Evolutionary conservation across 2,329 filamentous ascomycete genomes (phyloP).

Genomic region (Fusarium luffae): DNA sequence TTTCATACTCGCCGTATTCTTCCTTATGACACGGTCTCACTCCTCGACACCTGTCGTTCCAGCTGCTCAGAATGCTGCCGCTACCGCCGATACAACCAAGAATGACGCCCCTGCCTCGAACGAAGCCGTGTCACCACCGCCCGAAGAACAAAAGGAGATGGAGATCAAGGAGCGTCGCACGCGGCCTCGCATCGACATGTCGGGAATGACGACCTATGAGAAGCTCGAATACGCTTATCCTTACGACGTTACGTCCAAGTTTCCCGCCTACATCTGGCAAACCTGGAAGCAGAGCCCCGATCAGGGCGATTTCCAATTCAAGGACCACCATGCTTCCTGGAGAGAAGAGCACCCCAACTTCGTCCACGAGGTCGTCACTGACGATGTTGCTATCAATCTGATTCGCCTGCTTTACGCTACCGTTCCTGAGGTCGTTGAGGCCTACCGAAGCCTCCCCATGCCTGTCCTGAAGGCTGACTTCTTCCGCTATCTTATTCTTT

Average conservation of each 20-base stretch:
- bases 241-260: conserved; percentile 88
- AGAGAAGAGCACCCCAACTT: conserved; percentile 87
- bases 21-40: conserved; percentile 74
- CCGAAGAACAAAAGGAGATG: conserved; percentile 33
- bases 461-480: conserved; percentile 83
- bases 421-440: conserved; percentile 80
- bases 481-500: conserved; percentile 78
- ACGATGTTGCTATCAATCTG: conserved; percentile 83
- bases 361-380: conserved; percentile 96
- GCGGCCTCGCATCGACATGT: conserved; percentile 71
- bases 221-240: conserved; percentile 95
- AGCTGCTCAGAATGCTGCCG: conserved; percentile 29
- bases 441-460: conserved; percentile 77
- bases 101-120: conserved; percentile 40
- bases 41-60: conserved; percentile 39
- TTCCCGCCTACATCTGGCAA: conserved; percentile 99
- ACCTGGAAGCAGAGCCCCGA: conserved; percentile 93
- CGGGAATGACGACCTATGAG: conserved; percentile 76
- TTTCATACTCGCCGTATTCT: conserved; percentile 75
- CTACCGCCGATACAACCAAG: conserved; percentile 25
- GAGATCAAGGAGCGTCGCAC: conserved; percentile 40
- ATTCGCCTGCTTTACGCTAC: conserved; percentile 88
- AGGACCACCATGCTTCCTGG: conserved; percentile 90
- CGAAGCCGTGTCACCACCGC: conserved; percentile 29
- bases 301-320: conserved; percentile 81